Percentiles rank a stretch among this genome's conserved stretches.
phyloP scores from a whole-genome alignment of 164 flowering plant genomes.

The Piper betle region DNA sequence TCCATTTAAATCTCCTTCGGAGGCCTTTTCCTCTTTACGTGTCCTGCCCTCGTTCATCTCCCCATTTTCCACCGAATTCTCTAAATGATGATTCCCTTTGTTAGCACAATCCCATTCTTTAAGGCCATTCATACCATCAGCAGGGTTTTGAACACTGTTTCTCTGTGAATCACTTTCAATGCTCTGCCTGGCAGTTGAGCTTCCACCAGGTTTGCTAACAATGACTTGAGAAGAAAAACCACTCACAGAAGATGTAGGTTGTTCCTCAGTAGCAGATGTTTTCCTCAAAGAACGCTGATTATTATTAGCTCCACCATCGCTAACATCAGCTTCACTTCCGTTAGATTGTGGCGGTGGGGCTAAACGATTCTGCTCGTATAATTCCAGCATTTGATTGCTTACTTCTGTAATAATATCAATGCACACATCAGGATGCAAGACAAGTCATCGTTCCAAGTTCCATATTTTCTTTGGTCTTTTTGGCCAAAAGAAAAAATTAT shows the following conservation, averaged over 20 bases:
- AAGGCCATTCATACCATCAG: slow-evolving; percentile 13
- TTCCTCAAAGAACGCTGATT: slow-evolving; percentile 25
- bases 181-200: slow-evolving; percentile 28
- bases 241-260: slow-evolving; percentile 8
- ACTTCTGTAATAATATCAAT: slow-evolving; percentile 96
- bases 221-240: slow-evolving; percentile 15
- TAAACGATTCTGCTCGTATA: slow-evolving; percentile 80
- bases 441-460: neutral
- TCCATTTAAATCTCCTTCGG: slow-evolving; percentile 15
- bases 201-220: neutral
- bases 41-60: slow-evolving; percentile 30
- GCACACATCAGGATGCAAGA: slow-evolving; percentile 17
- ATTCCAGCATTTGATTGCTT: slow-evolving; percentile 16
- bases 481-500: slow-evolving; percentile 1
- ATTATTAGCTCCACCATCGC: slow-evolving; percentile 28
- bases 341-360: slow-evolving; percentile 28
- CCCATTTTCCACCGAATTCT: slow-evolving; percentile 13
- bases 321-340: slow-evolving; percentile 72
- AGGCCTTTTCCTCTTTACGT: slow-evolving; percentile 17
- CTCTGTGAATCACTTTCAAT: slow-evolving; percentile 24
- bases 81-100: slow-evolving; percentile 16
- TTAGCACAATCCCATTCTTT: slow-evolving; percentile 19
- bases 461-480: neutral
- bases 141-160: slow-evolving; percentile 22
- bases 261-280: slow-evolving; percentile 33